These are phyloP conservation scores for Cyclostephanos tholiformis DNA, from an alignment of 108 stramenopile species.

Conservation along the genomic window DNA sequence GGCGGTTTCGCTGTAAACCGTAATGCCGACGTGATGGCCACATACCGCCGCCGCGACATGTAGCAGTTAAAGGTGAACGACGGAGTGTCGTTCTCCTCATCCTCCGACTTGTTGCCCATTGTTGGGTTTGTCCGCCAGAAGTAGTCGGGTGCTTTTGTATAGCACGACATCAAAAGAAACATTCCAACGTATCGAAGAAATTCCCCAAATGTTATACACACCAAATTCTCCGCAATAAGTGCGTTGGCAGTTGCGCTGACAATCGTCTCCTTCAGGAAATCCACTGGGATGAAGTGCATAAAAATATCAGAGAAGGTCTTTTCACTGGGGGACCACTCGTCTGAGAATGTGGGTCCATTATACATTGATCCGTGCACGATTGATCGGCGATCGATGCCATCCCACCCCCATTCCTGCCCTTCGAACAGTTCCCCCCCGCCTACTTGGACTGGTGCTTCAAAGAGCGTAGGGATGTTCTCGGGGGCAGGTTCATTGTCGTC, in stretches of 20 bases:
- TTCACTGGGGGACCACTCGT: not conserved
- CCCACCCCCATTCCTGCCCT: too few species aligned
- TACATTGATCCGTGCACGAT: too few species aligned
- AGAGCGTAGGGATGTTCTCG: too few species aligned
- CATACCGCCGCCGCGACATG: slow-evolving; percentile 22
- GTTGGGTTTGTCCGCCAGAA: too few species aligned
- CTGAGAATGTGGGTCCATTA: not conserved
- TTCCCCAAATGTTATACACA: not conserved
- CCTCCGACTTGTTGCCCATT: too few species aligned
- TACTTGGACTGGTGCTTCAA: too few species aligned
- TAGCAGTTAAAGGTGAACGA: slow-evolving; percentile 17
- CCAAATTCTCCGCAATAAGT: not conserved
- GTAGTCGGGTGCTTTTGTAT: too few species aligned
- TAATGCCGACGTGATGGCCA: slow-evolving; percentile 22
- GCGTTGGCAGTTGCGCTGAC: not conserved
- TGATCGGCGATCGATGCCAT: too few species aligned
- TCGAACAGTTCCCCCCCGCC: too few species aligned
- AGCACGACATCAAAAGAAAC: slow-evolving; percentile 28
- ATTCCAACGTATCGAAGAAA: slow-evolving; percentile 29
- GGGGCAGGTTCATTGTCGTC: slow-evolving; percentile 18
- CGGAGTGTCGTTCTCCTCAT: too few species aligned
- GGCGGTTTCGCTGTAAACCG: too few species aligned
- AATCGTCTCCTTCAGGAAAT: not conserved
- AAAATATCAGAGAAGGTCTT: not conserved
- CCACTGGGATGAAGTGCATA: not conserved